Conservation (phyloP, 345 rosid species). For the Aquilaria malaccensis region DNA sequence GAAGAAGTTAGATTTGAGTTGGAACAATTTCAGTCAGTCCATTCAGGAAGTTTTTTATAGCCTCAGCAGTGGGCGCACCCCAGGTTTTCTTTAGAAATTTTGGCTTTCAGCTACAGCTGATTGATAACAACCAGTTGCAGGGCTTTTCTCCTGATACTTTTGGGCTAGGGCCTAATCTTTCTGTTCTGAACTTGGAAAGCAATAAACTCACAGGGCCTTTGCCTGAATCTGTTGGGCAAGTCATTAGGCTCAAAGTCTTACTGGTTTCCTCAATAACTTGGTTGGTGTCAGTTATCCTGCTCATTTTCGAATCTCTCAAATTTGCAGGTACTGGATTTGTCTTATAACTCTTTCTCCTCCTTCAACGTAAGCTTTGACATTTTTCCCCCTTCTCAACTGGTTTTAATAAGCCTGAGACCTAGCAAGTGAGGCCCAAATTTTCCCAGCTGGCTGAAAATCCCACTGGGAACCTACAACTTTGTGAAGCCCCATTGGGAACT, state of each 20-base stretch:
- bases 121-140: not conserved
- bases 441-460: conserved; percentile 5
- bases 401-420: not conserved
- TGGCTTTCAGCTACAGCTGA: not conserved
- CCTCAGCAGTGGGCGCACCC: conserved; percentile 5
- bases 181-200: not conserved
- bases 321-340: not conserved
- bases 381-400: conserved; percentile 7
- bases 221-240: not conserved
- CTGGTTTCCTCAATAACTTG: conserved; percentile 9
- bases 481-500: conserved; percentile 6
- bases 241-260: not conserved
- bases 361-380: conserved; percentile 3
- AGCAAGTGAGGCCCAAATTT: conserved; percentile 6
- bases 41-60: not conserved
- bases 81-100: not conserved
- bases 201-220: not conserved
- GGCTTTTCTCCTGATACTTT: not conserved
- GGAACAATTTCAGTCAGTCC: not conserved
- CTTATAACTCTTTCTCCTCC: not conserved
- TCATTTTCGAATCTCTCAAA: conserved; percentile 12
- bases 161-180: conserved; percentile 9
- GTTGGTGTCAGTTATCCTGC: conserved; percentile 7
- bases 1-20: not conserved
- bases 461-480: conserved; percentile 7